These are phyloP conservation scores for Triangularia setosa DNA, from an alignment of 2,329 filamentous ascomycete genomes.

Conservation along the genomic window DNA sequence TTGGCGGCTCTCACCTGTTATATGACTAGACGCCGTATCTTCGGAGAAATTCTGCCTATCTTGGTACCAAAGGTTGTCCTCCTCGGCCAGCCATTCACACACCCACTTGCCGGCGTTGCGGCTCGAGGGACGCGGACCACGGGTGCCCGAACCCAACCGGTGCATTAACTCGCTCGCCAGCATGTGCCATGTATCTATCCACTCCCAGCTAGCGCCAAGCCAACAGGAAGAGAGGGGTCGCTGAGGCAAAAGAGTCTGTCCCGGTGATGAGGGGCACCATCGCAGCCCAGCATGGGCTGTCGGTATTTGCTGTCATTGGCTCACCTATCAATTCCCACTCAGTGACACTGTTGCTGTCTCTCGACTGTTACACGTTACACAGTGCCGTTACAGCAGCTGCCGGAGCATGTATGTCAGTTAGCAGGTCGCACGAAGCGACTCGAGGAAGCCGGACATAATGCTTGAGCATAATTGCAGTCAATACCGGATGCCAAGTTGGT, in stretches of 20 bases:
- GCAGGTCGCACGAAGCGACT: not conserved
- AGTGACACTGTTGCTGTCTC: not conserved
- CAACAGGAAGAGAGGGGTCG: not conserved
- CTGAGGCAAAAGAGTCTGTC: not conserved
- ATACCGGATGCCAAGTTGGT: not conserved
- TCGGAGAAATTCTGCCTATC: slow-evolving; percentile 16
- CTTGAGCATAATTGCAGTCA: not conserved
- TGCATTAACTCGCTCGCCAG: not conserved
- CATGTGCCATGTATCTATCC: not conserved
- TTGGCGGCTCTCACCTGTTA: slow-evolving; percentile 17
- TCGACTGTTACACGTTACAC: not conserved
- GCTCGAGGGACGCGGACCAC: slow-evolving; percentile 1
- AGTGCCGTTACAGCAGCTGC: not conserved
- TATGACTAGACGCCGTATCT: slow-evolving; percentile 7
- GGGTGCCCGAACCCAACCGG: not conserved
- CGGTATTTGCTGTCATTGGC: not conserved
- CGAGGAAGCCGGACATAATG: not conserved
- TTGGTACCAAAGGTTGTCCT: not conserved
- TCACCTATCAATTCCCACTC: not conserved
- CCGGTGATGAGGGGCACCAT: slow-evolving; percentile 6
- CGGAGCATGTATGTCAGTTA: not conserved
- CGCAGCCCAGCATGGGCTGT: slow-evolving; percentile 7
- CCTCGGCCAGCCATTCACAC: slow-evolving; percentile 1
- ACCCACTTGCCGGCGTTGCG: slow-evolving; percentile 1
- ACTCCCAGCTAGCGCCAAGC: not conserved